Evolutionary conservation across 805 yeast species (phyloP).

Genomic region (Kuraishia hungarica): DNA sequence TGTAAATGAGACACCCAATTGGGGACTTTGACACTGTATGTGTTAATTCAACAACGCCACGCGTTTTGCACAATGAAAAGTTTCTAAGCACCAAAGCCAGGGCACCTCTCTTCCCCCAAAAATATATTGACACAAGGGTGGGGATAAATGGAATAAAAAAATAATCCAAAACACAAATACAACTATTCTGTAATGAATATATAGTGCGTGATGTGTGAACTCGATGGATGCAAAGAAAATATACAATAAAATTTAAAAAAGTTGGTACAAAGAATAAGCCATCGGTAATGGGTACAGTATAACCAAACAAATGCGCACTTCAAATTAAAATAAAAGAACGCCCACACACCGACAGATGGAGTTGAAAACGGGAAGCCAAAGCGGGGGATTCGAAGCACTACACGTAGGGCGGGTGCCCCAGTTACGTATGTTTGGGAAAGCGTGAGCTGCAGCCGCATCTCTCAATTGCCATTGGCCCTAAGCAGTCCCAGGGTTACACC

Average conservation of each 20-base stretch:
- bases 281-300: not conserved
- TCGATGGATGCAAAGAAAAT: not conserved
- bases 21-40: not conserved
- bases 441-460: not conserved
- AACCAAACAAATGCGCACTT: not conserved
- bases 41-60: not conserved
- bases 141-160: not conserved
- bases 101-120: not conserved
- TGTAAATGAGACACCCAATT: not conserved
- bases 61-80: not conserved
- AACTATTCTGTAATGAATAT: conserved; percentile 6
- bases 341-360: not conserved
- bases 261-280: not conserved
- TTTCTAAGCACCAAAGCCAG: not conserved
- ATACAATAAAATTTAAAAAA: not conserved
- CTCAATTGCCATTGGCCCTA: not conserved
- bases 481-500: not conserved
- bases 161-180: not conserved
- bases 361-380: not conserved
- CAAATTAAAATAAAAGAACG: not conserved
- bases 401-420: not conserved
- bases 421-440: not conserved
- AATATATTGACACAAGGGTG: not conserved
- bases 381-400: not conserved
- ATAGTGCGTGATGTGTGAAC: not conserved